phyloP scores from a whole-genome alignment of 495 filamentous ascomycete genomes.

The Hypoxylon intermedium region DNA sequence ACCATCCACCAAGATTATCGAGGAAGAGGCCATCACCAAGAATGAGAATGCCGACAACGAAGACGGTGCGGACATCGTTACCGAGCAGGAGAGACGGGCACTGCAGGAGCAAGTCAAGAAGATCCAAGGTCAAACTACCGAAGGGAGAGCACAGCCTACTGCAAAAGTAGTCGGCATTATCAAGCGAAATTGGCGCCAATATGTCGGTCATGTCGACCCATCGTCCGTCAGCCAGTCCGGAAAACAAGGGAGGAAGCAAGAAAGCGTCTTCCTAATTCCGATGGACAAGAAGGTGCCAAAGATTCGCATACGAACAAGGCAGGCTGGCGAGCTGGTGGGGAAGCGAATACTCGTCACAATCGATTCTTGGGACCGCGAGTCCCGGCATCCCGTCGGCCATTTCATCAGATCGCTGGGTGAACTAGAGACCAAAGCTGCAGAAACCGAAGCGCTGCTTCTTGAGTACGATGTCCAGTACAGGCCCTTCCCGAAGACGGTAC shows the following conservation, averaged over 20 bases:
- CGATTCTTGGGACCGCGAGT: conserved; percentile 92
- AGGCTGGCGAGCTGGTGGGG: conserved; percentile 84
- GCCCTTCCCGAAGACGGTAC: conserved; percentile 91
- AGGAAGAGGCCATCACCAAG: conserved; percentile 90
- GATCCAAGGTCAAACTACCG: conserved; percentile 76
- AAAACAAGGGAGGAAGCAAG: conserved; percentile 79
- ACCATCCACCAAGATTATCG: conserved; percentile 91
- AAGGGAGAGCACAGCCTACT: conserved; percentile 86
- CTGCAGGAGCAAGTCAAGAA: conserved; percentile 90
- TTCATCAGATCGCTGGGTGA: conserved; percentile 93
- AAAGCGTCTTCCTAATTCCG: conserved; percentile 90
- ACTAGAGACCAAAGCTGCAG: conserved; percentile 91
- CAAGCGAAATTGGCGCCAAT: conserved; percentile 96
- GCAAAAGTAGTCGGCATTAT: conserved; percentile 90
- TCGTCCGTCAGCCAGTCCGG: conserved; percentile 76
- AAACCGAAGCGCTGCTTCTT: conserved; percentile 91
- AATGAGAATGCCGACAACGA: conserved; percentile 87
- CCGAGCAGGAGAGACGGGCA: conserved; percentile 82
- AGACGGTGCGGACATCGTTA: conserved; percentile 71
- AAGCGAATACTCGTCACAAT: conserved; percentile 95
- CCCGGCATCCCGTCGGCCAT: conserved; percentile 89
- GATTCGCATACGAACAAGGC: conserved; percentile 88
- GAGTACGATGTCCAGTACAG: conserved; percentile 98
- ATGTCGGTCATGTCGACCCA: conserved; percentile 92
- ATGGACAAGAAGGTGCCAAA: conserved; percentile 99